Evolutionary conservation across 148 eudicot genomes (phyloP), one percentile per base, ranked within the genome.

Genomic region (Simmondsia chinensis): DNA sequence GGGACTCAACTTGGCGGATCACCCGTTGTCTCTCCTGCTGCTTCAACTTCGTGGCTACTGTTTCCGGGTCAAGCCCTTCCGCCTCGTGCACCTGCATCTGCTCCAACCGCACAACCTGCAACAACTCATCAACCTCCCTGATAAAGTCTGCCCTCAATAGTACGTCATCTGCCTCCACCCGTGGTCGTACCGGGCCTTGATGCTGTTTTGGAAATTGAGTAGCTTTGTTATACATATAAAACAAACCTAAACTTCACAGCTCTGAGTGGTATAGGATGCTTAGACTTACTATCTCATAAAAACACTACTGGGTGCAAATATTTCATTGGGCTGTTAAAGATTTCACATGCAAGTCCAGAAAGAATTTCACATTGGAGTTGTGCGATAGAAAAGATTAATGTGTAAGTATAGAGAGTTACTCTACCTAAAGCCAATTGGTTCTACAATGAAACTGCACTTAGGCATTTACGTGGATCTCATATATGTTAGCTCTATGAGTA

Each of bases 131-230:
- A 7, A 93, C 82, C 57, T 86, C 99, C 56, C 96, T 64, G 13
- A 86, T 74, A 27, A 93, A 93, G 69, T 93, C 99, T 21, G 63
- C 83, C 59, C 99, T 86, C 49, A 86, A 45, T 36, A 93, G 75
- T 36, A 93, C 47, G 33, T 82, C 76, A n/a, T 91, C 99, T 8
- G 52, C 66, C 70, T 75, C 94, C 32, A 66, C 30, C 17, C 68
- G 58, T 20, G 79, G 87, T 44, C 77, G 73, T 45, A 93, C 11
- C 4, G 82, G 94, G 3, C 99, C 99, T 61, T 82, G 56, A 61
- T 86, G 96, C 99, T 88, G 71, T 38, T 56, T 7, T 19, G 47
- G 20, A 5, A 23, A 23, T 32, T 40, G 33, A 33, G 29, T 12
- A 12, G 10, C 40, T 11, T 28, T 5, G 6, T 5, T 5, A 5